A percentile compares a stretch with the other conserved stretches of the same genome.
Conservation (phyloP, 768 basidiomycete genomes). For the Filobasidium floriforme region DNA sequence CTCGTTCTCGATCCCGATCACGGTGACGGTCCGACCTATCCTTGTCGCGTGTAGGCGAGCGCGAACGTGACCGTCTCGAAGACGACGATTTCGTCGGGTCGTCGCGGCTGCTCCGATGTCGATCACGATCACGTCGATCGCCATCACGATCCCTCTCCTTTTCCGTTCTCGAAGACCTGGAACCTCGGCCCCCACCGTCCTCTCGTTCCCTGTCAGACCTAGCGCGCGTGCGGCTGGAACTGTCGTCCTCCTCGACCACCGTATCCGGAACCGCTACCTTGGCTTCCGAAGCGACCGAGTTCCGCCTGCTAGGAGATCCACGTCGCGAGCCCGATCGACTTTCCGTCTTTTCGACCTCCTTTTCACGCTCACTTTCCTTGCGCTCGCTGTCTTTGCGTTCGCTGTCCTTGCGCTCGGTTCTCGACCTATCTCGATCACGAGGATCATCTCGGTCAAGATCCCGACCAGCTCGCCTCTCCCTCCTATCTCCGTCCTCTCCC, state of each 20-base stretch:
- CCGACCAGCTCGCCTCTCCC: neutral
- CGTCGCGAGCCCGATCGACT: conserved; percentile 6
- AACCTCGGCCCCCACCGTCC: neutral
- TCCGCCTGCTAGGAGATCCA: conserved; percentile 5
- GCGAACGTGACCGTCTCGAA: conserved; percentile 5
- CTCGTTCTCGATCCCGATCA: conserved; percentile 12
- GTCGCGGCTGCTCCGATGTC: conserved; percentile 1
- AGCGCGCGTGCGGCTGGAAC: neutral
- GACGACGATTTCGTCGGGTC: conserved; percentile 1
- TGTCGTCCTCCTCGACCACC: conserved; percentile 5
- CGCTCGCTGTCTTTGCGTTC: no score
- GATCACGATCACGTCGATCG: conserved; percentile 9
- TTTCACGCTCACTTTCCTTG: neutral
- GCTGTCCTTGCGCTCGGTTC: neutral
- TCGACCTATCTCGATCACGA: neutral
- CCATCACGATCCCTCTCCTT: conserved; percentile 4
- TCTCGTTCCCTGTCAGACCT: conserved; percentile 7
- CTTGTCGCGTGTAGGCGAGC: conserved; percentile 9
- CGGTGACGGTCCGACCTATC: conserved; percentile 10
- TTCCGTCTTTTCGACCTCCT: conserved; percentile 3
- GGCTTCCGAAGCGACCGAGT: neutral
- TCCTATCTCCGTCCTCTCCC: neutral
- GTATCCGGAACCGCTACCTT: neutral
- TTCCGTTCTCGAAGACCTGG: neutral
- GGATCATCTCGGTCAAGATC: conserved; percentile 12